Base-by-base conservation (phyloP, 495 filamentous ascomycete genomes). In the Glonium stellatum region DNA sequence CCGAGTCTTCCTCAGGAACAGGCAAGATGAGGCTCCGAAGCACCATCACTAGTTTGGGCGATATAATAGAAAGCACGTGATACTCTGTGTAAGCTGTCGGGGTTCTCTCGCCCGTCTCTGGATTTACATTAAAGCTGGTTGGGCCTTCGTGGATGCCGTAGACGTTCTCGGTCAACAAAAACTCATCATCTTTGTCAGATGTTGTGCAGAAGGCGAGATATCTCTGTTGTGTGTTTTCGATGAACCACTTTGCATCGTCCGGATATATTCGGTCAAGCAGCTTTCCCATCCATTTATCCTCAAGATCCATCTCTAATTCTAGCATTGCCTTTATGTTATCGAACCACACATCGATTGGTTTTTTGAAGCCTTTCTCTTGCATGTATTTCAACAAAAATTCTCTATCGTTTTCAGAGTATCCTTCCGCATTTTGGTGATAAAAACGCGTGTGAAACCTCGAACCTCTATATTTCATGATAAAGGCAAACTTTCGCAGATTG, bases 161-260 rank as follows among this genome's bases (percentile, higher is more conserved):
- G 36, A 66, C 67, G 34, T 77, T 75, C 21, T 81, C 73, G 0
- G 79, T 76, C 23, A 82, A 65, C 21, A 83, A 54, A 59, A 82
- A 83, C 47, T 82, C 80, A 12, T 75, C 71, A 0, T 66, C 63
- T 1, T 50, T 34, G 4, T 71, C 51, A 0, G 55, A 35, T 1
- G 78, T 79, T 22, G 73, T 77, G 59, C 75, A 78, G 46, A 82
- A 68, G 6, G 77, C 67, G 59, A 80, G 71, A 65, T 77, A 82
- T 34, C 62, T 73, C 9, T 18, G 54, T 31, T 74, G 60, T 5
- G 65, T 59, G 63, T 81, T 70, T 1, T 22, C 44, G 21, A 75
- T 48, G 54, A 79, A 79, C 75, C 73, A 77, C 18, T 59, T 44
- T 0, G 77, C 79, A 63, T 81, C 77, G 19, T 62, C 56, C 4